A percentile compares a stretch with the other conserved stretches of the same genome.
These are phyloP conservation scores for Fusarium tjaetaba DNA, from an alignment of 2,329 filamentous ascomycete genomes.

Conservation along the genomic window DNA sequence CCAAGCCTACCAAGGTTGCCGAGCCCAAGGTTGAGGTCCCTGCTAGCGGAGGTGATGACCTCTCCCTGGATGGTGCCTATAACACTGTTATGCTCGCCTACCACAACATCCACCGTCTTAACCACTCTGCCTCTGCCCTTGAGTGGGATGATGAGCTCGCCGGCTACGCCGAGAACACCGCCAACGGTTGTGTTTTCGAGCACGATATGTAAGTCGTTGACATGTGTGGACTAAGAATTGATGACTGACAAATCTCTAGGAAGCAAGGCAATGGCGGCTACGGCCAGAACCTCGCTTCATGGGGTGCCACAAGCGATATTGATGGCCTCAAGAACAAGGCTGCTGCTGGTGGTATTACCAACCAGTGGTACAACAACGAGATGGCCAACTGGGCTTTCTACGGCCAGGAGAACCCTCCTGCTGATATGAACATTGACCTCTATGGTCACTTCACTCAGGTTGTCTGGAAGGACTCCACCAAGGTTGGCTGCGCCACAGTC, in stretches of 20 bases:
- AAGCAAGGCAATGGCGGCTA: slow-evolving; percentile 71
- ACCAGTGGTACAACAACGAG: slow-evolving; percentile 92
- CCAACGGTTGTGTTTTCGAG: slow-evolving; percentile 73
- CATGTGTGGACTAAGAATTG: background rate
- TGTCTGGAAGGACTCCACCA: slow-evolving; percentile 53
- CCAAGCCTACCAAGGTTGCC: slow-evolving; percentile 20
- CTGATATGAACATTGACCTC: slow-evolving; percentile 68
- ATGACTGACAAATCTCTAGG: slow-evolving; percentile 54
- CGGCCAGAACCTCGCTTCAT: slow-evolving; percentile 91
- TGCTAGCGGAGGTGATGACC: slow-evolving; percentile 7
- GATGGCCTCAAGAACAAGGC: slow-evolving; percentile 57
- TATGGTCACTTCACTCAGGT: slow-evolving; percentile 68
- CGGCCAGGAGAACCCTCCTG: slow-evolving; percentile 64
- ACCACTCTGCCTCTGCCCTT: slow-evolving; percentile 76
- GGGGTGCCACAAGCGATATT: slow-evolving; percentile 54
- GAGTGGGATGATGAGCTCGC: slow-evolving; percentile 74
- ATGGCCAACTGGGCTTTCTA: slow-evolving; percentile 68
- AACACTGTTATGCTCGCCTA: slow-evolving; percentile 65
- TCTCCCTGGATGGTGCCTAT: slow-evolving; percentile 43
- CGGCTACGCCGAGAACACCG: slow-evolving; percentile 70
- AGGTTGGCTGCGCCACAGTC: slow-evolving; percentile 70
- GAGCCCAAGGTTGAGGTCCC: slow-evolving; percentile 12
- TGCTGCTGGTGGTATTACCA: slow-evolving; percentile 75
- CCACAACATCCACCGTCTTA: slow-evolving; percentile 88
- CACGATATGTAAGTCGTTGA: slow-evolving; percentile 76